Conservation (phyloP, 441 rosid species). For the Capsella rubella region DNA sequence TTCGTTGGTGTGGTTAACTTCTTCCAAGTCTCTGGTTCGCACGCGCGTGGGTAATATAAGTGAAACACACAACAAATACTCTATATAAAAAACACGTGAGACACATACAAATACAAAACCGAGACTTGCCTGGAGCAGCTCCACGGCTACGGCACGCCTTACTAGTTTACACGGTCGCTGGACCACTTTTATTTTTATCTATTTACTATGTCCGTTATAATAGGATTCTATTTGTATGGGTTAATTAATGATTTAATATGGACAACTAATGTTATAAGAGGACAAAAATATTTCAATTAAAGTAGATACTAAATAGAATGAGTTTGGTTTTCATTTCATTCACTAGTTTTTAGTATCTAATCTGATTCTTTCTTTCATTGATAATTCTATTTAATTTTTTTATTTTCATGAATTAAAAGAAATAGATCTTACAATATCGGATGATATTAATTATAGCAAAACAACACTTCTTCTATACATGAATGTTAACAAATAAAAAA, state of each 20-base stretch:
- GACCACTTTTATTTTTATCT: not conserved
- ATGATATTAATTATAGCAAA: not conserved
- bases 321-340: not conserved
- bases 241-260: not conserved
- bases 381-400: not conserved
- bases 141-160: constrained; percentile 15
- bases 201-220: not conserved
- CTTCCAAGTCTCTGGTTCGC: not conserved
- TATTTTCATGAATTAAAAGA: not conserved
- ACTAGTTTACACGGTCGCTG: constrained; percentile 20
- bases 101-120: constrained; percentile 24
- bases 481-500: not conserved
- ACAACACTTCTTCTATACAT: not conserved
- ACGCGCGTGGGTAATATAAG: constrained; percentile 43
- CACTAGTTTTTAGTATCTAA: not conserved
- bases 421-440: not conserved
- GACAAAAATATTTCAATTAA: not conserved
- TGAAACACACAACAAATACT: constrained; percentile 18
- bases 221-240: too few species aligned
- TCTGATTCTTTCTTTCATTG: not conserved
- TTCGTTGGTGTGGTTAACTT: constrained; percentile 34
- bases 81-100: constrained; percentile 15
- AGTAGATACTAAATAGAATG: not conserved
- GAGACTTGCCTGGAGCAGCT: constrained; percentile 34
- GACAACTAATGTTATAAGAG: not conserved